Evolutionary conservation across 306 rosid genomes (phyloP).

Genomic region (Cucurbita maxima): DNA sequence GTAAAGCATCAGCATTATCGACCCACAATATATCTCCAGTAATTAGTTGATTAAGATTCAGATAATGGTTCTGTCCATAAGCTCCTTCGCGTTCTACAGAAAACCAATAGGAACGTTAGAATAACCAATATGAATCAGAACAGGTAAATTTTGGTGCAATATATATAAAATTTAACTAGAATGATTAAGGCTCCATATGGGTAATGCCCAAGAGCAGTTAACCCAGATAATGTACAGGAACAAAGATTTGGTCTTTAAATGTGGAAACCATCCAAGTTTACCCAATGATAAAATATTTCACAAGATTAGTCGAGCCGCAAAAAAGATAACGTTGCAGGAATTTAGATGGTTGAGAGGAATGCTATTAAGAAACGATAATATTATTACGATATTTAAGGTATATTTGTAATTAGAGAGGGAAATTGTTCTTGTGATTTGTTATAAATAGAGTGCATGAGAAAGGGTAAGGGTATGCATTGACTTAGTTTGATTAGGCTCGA

Average conservation of each 20-base stretch:
- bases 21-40: conserved; percentile 60
- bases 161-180: background rate
- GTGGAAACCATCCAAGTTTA: background rate
- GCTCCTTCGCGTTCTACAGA: conserved; percentile 45
- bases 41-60: conserved; percentile 51
- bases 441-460: too few species aligned
- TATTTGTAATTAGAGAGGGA: too few species aligned
- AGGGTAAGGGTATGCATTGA: too few species aligned
- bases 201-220: background rate
- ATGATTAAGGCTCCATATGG: background rate
- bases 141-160: background rate
- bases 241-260: background rate
- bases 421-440: too few species aligned
- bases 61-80: conserved; percentile 34
- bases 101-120: conserved; percentile 1
- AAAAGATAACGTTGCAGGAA: background rate
- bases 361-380: too few species aligned
- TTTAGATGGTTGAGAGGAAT: background rate
- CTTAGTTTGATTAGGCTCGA: too few species aligned
- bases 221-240: background rate
- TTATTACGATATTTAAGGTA: too few species aligned
- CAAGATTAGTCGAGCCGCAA: background rate
- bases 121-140: background rate
- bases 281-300: background rate
- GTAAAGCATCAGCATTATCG: conserved; percentile 51